A percentile compares a stretch with the other conserved stretches of the same genome.
Conservation (phyloP, 805 yeast genomes). For the Kluyveromyces dobzhanskii region DNA sequence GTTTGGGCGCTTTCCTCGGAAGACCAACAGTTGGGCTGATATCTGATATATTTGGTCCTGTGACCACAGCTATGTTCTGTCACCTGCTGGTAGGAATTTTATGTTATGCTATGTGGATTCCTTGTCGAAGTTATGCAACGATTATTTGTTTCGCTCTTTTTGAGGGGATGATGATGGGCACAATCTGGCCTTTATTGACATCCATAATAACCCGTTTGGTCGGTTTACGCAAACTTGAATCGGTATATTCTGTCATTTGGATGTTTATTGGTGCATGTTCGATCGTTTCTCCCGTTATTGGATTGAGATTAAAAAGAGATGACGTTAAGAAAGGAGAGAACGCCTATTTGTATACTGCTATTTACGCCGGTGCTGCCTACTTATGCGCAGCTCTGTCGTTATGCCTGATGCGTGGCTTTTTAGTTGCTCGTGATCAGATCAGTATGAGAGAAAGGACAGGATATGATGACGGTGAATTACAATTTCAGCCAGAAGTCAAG, state of each 20-base stretch:
- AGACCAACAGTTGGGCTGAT: slow-evolving; percentile 48
- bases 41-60: slow-evolving; percentile 44
- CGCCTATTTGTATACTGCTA: slow-evolving; percentile 45
- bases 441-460: slow-evolving; percentile 19
- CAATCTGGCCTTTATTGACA: slow-evolving; percentile 48
- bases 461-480: slow-evolving; percentile 23
- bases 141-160: slow-evolving; percentile 44
- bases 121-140: slow-evolving; percentile 49
- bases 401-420: slow-evolving; percentile 44
- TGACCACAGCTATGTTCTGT: slow-evolving; percentile 35
- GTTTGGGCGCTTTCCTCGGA: slow-evolving; percentile 47
- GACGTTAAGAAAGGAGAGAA: slow-evolving; percentile 22
- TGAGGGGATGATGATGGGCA: slow-evolving; percentile 53
- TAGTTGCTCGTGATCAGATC: slow-evolving; percentile 40
- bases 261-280: slow-evolving; percentile 40
- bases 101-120: slow-evolving; percentile 47
- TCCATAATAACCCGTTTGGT: slow-evolving; percentile 44
- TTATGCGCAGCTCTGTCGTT: slow-evolving; percentile 37
- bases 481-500: slow-evolving; percentile 10
- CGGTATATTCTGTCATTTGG: slow-evolving; percentile 48
- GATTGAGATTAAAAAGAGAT: slow-evolving; percentile 38
- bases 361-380: slow-evolving; percentile 52
- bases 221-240: slow-evolving; percentile 45
- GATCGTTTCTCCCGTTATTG: slow-evolving; percentile 51
- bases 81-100: slow-evolving; percentile 35